These are phyloP conservation scores for Hydnum rufescens DNA, from an alignment of 768 basidiomycete genomes.

Conservation along the genomic window DNA sequence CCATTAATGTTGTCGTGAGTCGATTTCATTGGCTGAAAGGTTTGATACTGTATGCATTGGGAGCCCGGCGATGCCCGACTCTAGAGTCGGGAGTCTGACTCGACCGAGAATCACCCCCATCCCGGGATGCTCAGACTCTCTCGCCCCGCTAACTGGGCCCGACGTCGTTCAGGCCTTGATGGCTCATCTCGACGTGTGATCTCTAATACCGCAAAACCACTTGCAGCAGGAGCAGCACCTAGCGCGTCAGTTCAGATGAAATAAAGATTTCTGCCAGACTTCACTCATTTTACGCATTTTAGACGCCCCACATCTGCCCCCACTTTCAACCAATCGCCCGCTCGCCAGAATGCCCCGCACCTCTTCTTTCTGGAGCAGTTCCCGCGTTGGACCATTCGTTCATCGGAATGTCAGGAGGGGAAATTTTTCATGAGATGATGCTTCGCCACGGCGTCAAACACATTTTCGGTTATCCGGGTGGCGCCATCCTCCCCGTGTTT, in stretches of 20 bases:
- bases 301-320: constrained; percentile 49
- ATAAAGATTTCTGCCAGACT: neutral
- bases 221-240: too few relatives aligned
- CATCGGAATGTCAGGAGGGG: constrained; percentile 83
- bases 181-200: too few relatives aligned
- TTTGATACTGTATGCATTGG: too few relatives aligned
- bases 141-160: too few relatives aligned
- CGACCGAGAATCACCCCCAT: too few relatives aligned
- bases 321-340: constrained; percentile 18
- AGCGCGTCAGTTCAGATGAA: too few relatives aligned
- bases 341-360: constrained; percentile 21
- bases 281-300: constrained; percentile 2
- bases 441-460: constrained; percentile 89
- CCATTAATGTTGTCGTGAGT: too few relatives aligned
- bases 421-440: constrained; percentile 99
- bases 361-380: neutral
- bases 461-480: constrained; percentile 94
- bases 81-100: too few relatives aligned
- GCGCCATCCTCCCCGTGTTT: constrained; percentile 97
- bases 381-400: constrained; percentile 47
- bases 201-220: neutral
- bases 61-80: too few relatives aligned
- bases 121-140: too few relatives aligned
- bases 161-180: too few relatives aligned
- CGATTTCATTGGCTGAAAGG: too few relatives aligned